Evolutionary conservation across 2,329 filamentous ascomycete genomes (phyloP).

Genomic region (Fusarium nygamai): DNA sequence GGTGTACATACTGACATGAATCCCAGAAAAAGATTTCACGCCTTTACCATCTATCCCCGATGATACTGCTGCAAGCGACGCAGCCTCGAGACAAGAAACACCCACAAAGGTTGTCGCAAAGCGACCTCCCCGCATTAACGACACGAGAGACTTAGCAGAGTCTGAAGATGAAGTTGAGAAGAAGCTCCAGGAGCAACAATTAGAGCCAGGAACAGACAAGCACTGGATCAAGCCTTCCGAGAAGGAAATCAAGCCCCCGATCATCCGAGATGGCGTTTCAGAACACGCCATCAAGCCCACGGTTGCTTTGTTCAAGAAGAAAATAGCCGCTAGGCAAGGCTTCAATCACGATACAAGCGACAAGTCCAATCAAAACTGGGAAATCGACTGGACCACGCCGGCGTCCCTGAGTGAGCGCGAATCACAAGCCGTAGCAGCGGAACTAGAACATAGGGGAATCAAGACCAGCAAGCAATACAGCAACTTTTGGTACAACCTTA

Average conservation of each 20-base stretch:
- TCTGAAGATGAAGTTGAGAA: slow-evolving; percentile 11
- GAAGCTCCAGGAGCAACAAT: background rate
- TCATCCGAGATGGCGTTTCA: slow-evolving; percentile 37
- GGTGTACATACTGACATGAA: slow-evolving; percentile 8
- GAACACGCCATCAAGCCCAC: slow-evolving; percentile 41
- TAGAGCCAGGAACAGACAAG: background rate
- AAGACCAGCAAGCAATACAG: slow-evolving; percentile 22
- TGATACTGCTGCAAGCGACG: background rate
- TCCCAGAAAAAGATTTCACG: slow-evolving; percentile 15
- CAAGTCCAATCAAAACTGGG: slow-evolving; percentile 12
- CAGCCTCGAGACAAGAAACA: slow-evolving; percentile 10
- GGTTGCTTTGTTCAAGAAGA: slow-evolving; percentile 29
- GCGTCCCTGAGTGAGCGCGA: slow-evolving; percentile 1
- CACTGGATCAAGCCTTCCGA: slow-evolving; percentile 7
- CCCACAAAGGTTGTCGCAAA: slow-evolving; percentile 10
- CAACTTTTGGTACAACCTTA: slow-evolving; percentile 43
- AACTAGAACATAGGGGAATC: slow-evolving; percentile 29
- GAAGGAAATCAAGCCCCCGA: slow-evolving; percentile 25
- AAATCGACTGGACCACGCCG: slow-evolving; percentile 24
- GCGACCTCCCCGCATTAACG: background rate
- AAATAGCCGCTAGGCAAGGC: slow-evolving; percentile 24
- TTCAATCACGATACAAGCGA: background rate
- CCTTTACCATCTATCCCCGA: slow-evolving; percentile 1
- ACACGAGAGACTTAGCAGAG: background rate
- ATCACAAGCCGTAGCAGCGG: slow-evolving; percentile 17